Evolutionary conservation across 345 rosid genomes (phyloP).

Genomic region (Populus deltoides): DNA sequence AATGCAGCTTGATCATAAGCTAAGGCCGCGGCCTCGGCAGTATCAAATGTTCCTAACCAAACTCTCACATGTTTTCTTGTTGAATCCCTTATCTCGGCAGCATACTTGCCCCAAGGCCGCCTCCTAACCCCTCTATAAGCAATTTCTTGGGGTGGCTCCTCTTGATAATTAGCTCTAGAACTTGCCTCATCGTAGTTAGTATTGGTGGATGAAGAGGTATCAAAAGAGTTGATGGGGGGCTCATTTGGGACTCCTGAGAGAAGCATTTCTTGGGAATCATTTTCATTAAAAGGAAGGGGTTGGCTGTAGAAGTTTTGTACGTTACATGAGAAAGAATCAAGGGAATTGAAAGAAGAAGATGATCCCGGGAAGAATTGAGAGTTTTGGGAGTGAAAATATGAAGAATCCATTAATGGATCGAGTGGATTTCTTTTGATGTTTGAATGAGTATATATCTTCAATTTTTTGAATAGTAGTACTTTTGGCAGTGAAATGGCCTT

Average conservation of each 20-base stretch:
- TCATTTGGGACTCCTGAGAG: constrained; percentile 46
- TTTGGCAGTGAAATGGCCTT: not conserved
- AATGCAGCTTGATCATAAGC: constrained; percentile 75
- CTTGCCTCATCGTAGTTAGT: constrained; percentile 26
- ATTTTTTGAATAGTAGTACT: not conserved
- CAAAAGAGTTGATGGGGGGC: constrained; percentile 18
- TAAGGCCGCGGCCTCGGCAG: constrained; percentile 62
- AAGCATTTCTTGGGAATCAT: constrained; percentile 60
- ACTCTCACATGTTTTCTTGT: constrained; percentile 60
- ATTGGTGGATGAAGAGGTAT: constrained; percentile 1
- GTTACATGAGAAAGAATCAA: constrained; percentile 18
- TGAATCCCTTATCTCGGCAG: constrained; percentile 69
- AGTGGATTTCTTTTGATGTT: not conserved
- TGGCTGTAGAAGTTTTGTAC: constrained; percentile 3
- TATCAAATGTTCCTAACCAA: constrained; percentile 67
- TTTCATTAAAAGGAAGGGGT: constrained; percentile 57
- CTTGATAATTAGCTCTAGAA: constrained; percentile 17
- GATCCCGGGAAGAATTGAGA: constrained; percentile 29
- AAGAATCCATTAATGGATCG: constrained; percentile 32
- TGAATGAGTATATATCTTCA: not conserved
- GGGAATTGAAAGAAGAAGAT: constrained; percentile 26
- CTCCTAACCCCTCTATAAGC: constrained; percentile 55
- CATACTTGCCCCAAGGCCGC: constrained; percentile 69
- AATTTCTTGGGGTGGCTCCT: constrained; percentile 12
- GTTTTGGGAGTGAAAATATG: constrained; percentile 28